Base-by-base conservation (phyloP, 495 filamentous ascomycete species). In the Penicillium pulvis region DNA sequence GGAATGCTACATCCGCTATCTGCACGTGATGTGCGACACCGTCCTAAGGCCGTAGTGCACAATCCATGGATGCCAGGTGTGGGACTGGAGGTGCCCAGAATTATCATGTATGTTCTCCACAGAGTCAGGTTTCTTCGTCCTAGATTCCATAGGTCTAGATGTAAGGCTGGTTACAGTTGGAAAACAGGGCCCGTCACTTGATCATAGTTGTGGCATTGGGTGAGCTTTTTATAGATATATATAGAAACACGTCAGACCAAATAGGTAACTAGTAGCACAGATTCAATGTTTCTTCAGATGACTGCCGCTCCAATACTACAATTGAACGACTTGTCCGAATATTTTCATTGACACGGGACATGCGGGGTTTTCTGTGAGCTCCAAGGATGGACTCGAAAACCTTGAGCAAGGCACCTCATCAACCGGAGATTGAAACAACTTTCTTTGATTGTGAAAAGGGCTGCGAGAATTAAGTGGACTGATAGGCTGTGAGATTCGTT, bases 261-360 rank as follows among this genome's bases (percentile, higher is more conserved):
- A 49, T 31, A 3, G 20, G 23, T 9, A 6, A n/a, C 10, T 14
- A 9, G 46, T 49, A 33, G 46, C 17, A 49, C 26, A 31, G 17
- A 14, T 31, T 31, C 26, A 6, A n/a, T 19, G 12, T 17, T 31
- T 26, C 16, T 31, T 17, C 46, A 17, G 14, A 17, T 8, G 33
- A n/a, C 14, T n/a, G 6, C 16, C 39, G 7, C 16, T 7, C 16
- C n/a, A 41, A 41, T 28, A 4, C 46, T 49, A 2, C 24, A 49
- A 16, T 31, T 30, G 20, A 31, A 63, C 43, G 45, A 59, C 26
- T 41, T 65, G 67, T 11, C 62, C 67, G n/a, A 61, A 70, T 36
- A 67, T 41, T 33, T 58, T 60, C 24, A 60, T 43, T 10, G 60
- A 28, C 12, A 23, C 26, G 23, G 30, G 23, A 42, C 4, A 11